Evolutionary conservation across 805 yeast species (phyloP), one percentile per base, ranked within the genome.

Genomic region (Pichia scutulata): DNA sequence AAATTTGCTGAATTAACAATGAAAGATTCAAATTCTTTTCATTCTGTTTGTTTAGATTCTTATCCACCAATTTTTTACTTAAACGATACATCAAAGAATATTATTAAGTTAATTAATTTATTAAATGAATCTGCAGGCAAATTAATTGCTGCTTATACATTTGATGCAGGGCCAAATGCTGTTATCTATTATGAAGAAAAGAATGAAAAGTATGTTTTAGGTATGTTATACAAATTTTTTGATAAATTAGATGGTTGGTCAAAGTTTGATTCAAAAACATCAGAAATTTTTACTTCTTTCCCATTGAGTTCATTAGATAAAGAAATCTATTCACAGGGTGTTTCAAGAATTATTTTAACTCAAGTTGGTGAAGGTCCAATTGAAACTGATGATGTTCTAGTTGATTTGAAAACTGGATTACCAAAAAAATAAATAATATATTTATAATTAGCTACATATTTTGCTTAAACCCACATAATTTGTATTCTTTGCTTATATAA

Each of bases 131-230:
- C 66, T 4, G 82, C 78, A 36, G 87, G 86, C 47, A 73, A 77
- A 61, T 76, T 77, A 13, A 76, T 92, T 49, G 99, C 96, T 13
- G 98, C 98, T 39, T 93, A 93, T 69, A 93, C 99, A 1, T 93
- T 86, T 63, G 99, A 93, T 68, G 99, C 99, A 30, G 99, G 99
- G 64, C 99, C 99, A 69, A 93, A 93, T 70, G 96, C 97, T 21
- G 99, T 93, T 43, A 78, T 93, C 54, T 93, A 93, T 71, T 93
- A 93, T 65, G 81, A 84, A 64, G 77, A 77, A 57, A 74, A 81
- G 61, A 79, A 92, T 68, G 96, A 89, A 69, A 59, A 70, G n/a
- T 74, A 72, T 54, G 82, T 93, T 7, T 76, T 92, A 58, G 83
- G 89, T 4, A 74, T 87, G 56, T 70, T 93, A 52, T 72, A 82